These are phyloP conservation scores for Ascochyta clinopodiicola DNA, from an alignment of 2,329 filamentous ascomycete species.

Conservation along the genomic window DNA sequence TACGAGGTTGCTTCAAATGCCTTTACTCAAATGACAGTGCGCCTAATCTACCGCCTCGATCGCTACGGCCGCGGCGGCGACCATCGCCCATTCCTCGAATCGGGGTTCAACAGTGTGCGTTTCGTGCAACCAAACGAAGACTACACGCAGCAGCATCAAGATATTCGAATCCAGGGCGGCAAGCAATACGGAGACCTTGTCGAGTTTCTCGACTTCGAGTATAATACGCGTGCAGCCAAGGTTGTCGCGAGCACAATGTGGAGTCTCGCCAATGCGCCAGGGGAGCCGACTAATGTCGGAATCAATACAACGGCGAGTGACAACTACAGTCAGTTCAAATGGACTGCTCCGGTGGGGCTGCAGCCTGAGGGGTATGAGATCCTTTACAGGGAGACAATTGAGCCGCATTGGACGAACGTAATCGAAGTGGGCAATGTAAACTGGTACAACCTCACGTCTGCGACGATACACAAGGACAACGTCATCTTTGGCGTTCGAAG, in stretches of 20 bases:
- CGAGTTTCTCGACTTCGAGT: conserved; percentile 62
- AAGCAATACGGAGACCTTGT: conserved; percentile 61
- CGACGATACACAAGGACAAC: conserved; percentile 61
- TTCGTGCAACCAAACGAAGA: conserved; percentile 64
- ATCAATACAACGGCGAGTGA: conserved; percentile 52
- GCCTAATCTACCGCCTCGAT: conserved; percentile 61
- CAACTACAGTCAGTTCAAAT: conserved; percentile 58
- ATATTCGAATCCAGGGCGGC: conserved; percentile 55
- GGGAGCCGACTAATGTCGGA: conserved; percentile 54
- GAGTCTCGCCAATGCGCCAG: conserved; percentile 59
- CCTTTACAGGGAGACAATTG: conserved; percentile 58
- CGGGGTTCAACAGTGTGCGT: conserved; percentile 59
- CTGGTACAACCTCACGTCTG: conserved; percentile 47
- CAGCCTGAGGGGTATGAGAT: conserved; percentile 58
- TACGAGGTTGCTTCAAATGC: conserved; percentile 59
- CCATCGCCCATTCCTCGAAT: conserved; percentile 60
- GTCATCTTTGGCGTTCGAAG: conserved; percentile 61
- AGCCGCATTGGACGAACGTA: conserved; percentile 57
- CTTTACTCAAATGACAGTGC: conserved; percentile 60
- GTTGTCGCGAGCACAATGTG: conserved; percentile 61
- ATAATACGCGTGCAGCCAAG: conserved; percentile 58
- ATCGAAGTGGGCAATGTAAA: conserved; percentile 55
- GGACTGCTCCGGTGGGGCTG: conserved; percentile 50
- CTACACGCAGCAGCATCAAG: conserved; percentile 63
- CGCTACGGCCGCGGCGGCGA: conserved; percentile 63